These are phyloP conservation scores for Sordariomycetes sp. DNA, from an alignment of 2,329 filamentous ascomycete species.

Conservation along the genomic window DNA sequence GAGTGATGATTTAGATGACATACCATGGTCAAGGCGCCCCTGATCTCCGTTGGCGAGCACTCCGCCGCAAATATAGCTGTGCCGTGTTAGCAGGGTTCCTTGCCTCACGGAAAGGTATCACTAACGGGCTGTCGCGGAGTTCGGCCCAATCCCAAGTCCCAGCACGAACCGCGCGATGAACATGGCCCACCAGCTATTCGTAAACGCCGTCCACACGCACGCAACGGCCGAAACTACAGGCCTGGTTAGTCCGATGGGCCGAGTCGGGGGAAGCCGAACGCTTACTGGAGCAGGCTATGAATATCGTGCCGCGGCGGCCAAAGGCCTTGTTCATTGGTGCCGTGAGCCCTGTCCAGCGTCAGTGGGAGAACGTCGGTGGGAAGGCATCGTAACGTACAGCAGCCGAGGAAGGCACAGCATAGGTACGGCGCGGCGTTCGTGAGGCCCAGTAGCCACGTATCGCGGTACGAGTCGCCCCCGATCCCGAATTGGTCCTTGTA, in stretches of 20 bases:
- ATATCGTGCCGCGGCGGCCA: constrained; percentile 61
- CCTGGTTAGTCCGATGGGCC: constrained; percentile 21
- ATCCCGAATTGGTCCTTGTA: constrained; percentile 54
- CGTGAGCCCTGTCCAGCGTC: constrained; percentile 36
- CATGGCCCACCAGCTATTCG: constrained; percentile 50
- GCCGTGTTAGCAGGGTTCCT: background rate
- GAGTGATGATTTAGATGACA: background rate
- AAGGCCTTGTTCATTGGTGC: constrained; percentile 61
- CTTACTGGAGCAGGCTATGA: constrained; percentile 46
- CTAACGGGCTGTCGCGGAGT: constrained; percentile 30
- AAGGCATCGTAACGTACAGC: constrained; percentile 31
- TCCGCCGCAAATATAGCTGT: constrained; percentile 58
- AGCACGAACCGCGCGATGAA: constrained; percentile 60
- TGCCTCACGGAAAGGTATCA: background rate
- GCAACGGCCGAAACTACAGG: constrained; percentile 37
- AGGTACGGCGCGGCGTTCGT: constrained; percentile 53
- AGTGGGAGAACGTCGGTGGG: background rate
- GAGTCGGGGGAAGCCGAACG: constrained; percentile 24
- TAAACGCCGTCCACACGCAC: constrained; percentile 39
- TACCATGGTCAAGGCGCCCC: constrained; percentile 59
- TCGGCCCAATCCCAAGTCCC: constrained; percentile 61
- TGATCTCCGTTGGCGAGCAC: constrained; percentile 49
- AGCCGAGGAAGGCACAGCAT: constrained; percentile 57
- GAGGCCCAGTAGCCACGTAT: constrained; percentile 50
- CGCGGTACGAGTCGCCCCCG: constrained; percentile 32